Evolutionary conservation across 306 rosid genomes (phyloP), one percentile per base, ranked within the genome.

Genomic region (Rosa multiflora): DNA sequence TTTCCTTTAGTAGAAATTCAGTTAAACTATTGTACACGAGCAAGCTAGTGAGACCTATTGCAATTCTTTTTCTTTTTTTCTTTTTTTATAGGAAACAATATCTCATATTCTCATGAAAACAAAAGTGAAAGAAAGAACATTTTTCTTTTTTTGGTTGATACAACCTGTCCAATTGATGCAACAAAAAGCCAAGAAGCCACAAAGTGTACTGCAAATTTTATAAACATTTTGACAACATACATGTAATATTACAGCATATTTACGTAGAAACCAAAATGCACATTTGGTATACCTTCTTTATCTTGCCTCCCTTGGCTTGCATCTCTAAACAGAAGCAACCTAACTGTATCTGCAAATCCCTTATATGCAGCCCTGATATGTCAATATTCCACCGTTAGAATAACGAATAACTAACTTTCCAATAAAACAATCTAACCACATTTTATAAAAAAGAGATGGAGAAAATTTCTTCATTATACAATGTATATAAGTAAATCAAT

Each of bases 241-340:
- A 62, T 26, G 67, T 23, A 26, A 12, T 10, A 74, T 37, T 53
- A 76, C 40, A 49, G 75, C 67, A 88, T 49, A 52, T 37, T 48
- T 21, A 35, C 21, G 59, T 40, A 53, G 81, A 78, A 39, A 80
- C 49, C 46, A 55, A 73, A 37, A 42, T 42, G 48, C 72, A 73
- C 21, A 79, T 51, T 51, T 8, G 67, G 73, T 70, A 76, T 92
- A 92, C 99, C 99, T 85, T 92, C 96, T 88, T 92, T 95, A 89
- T 95, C 99, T 86, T 90, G 96, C 80, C 94, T 92, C 84, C 82
- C 89, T 87, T 91, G 96, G 80, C 78, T 75, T 70, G 99, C 99
- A 90, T 91, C 99, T 87, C 94, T 86, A 84, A 92, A 95, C 76
- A 95, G 80, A 88, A 95, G 99, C 79, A 95, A 88, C 84, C 98